Evolutionary conservation across 2,329 filamentous ascomycete species (phyloP), one percentile per base, ranked within the genome.

Genomic region (Talaromyces sp.): DNA sequence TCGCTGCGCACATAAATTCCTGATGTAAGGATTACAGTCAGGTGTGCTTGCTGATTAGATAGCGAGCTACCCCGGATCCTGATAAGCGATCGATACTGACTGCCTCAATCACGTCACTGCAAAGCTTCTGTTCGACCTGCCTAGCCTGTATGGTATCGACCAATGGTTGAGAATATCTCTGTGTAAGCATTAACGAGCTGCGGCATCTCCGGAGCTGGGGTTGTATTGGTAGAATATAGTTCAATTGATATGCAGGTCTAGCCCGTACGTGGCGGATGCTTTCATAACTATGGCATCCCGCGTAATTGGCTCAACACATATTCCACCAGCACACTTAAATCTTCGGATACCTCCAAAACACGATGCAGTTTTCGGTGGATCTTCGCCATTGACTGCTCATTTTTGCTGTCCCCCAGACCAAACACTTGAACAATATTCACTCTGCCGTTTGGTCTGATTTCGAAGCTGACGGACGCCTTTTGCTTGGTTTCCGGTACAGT

Each of bases 251-350:
- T 48, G 45, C 28, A 48, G 45, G 45, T 22, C 43, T 46, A 45
- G 41, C 41, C 43, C 43, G 11, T 45, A 46, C 25, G 43, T 48
- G 45, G 45, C 45, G n/a, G 31, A 48, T 48, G 45, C 45, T 33
- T 46, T 46, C 43, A 19, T 46, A 19, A 31, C 39, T 39, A 52
- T 52, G 48, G 35, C 13, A 33, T 35, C 35, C 66, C 68, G 61
- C 69, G 69, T 62, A 67, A 62, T 70, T 69, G 72, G 61, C 65
- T 69, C 52, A 75, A 59, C 58, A 76, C 67, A 74, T 75, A 78
- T 68, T 77, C 75, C 25, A 78, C 73, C 39, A 76, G 58, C 40
- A 74, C 66, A 15, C 76, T 74, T 56, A 78, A 62, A 65, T 78
- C 75, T 61, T 78, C 75, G n/a, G 74, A 75, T 22, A 67, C 66